These are phyloP conservation scores for Rhynchosporium agropyri DNA, from an alignment of 2,329 filamentous ascomycete genomes.

Conservation along the genomic window DNA sequence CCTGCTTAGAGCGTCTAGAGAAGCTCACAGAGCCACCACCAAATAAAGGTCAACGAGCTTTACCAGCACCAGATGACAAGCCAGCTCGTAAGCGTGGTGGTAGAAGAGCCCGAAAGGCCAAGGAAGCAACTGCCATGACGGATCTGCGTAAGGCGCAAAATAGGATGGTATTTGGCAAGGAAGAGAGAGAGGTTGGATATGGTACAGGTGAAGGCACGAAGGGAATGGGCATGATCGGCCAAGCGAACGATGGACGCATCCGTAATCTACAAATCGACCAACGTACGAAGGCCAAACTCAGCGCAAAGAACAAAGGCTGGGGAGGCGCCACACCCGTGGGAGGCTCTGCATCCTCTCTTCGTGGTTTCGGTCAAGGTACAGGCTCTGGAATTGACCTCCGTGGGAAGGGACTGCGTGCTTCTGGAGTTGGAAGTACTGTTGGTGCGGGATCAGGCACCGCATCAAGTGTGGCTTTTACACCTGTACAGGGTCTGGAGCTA, in stretches of 20 bases:
- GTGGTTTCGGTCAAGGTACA: constrained; percentile 70
- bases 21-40: constrained; percentile 91
- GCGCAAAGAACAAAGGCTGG: constrained; percentile 96
- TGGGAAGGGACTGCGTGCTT: constrained; percentile 72
- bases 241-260: constrained; percentile 84
- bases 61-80: constrained; percentile 94
- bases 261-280: constrained; percentile 88
- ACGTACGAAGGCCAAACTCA: constrained; percentile 88
- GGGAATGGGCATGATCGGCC: constrained; percentile 94
- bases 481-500: constrained; percentile 90
- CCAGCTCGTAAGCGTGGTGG: constrained; percentile 91
- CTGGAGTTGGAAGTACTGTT: constrained; percentile 76
- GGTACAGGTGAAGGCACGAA: constrained; percentile 82
- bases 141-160: constrained; percentile 96
- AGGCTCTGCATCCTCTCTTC: constrained; percentile 78
- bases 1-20: constrained; percentile 83
- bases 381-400: constrained; percentile 69
- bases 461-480: constrained; percentile 89
- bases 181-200: constrained; percentile 92
- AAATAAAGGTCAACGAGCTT: constrained; percentile 82
- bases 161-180: constrained; percentile 91
- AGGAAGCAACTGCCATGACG: constrained; percentile 96
- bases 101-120: constrained; percentile 85
- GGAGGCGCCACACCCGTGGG: constrained; percentile 67
- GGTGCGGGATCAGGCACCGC: constrained; percentile 71